Base-by-base conservation (phyloP, 2,329 filamentous ascomycete species). In the Corynespora cassiicola region DNA sequence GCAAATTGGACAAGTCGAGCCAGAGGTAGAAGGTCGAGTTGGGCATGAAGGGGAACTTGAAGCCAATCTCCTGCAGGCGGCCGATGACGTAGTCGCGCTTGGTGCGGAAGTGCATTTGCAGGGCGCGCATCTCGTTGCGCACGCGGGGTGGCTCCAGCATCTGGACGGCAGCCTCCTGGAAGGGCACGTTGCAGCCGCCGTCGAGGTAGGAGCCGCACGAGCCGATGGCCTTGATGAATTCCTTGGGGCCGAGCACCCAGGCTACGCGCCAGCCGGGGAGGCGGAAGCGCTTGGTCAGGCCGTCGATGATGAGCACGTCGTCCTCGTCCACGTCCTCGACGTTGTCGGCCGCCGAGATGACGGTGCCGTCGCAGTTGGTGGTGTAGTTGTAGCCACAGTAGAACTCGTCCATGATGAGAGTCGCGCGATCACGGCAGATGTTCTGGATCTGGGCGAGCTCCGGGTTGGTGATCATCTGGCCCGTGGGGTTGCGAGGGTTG, bases 21-120 rank as follows among this genome's bases (percentile, higher is more conserved):
- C 86, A 96, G 56, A 96, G 82, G 75, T 97, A 97, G 70, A 97
- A 97, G 1, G 92, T 97, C 46, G 86, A 88, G 70, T 96, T 88
- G 1, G 92, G 92, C 42, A 90, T 82, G 62, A 87, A 86, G 66
- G 63, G 61, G 66, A 95, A 86, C 56, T 80, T 77, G 77, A 97
- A 96, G 20, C 92, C 92, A 75, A 96, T 96, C 45, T 85, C 82
- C 34, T 82, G 77, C 42, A 97, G 81, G 17, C 92, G 84, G 41
- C 78, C 76, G 38, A 96, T 80, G 34, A 95, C 89, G 66, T 88
- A 96, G 75, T 97, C 91, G 50, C 92, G 87, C 81, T 97, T 97
- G 63, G 85, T 85, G 70, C 84, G 82, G 83, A 97, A 97, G 74
- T 97, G 92, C 25, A 68, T 75, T 72, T 97, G 92, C 40, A 97